Evolutionary conservation across 352 stramenopile species (phyloP), one percentile per base, ranked within the genome.

Genomic region (Aphanomyces stellatus): DNA sequence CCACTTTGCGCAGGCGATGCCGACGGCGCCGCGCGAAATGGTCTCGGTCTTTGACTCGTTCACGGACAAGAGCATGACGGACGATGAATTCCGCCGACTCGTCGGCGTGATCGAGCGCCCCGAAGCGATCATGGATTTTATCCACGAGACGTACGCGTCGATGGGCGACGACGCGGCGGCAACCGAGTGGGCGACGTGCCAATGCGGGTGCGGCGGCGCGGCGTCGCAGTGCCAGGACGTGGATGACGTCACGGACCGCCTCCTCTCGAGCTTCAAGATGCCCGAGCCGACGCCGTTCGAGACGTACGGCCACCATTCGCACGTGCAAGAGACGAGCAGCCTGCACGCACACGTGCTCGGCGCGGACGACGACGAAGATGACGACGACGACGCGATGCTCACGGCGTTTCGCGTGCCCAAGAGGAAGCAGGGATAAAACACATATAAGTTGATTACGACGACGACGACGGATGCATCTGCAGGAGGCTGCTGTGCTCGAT

Each of bases 81-180:
- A 67, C 34, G 46, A 55, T 30, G 60, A 67, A 17, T 67, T 67
- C 34, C 43, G 48, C 8, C 30, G 27, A 7, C 60, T 67, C 33
- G 43, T 67, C 4, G 43, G 60, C 22, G 60, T 60, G 28, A 60
- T 67, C 27, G 60, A 67, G 34, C 31, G 57, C 49, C 60, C 60
- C 30, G 60, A 67, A 4, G 60, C 60, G 10, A 67, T 67, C 28
- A 67, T 67, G 60, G 60, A 67, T n/a, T 67, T 67, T 35, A 67
- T 67, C 22, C 60, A 67, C 22, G 60, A 67, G 34, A 67, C 60
- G 31, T 67, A 67, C 17, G 60, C 48, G 43, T 48, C 41, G 17
- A 31, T 49, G 11, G 42, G 19, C 40, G 31, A 65, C 11, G n/a
- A n/a, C n/a, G n/a, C n/a, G n/a, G n/a, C 37, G 33, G 4, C 7